Percentiles rank a stretch among this genome's conserved stretches.
Evolutionary conservation across 1,139 yeast genomes (phyloP).

Genomic region (Pichia sp.): DNA sequence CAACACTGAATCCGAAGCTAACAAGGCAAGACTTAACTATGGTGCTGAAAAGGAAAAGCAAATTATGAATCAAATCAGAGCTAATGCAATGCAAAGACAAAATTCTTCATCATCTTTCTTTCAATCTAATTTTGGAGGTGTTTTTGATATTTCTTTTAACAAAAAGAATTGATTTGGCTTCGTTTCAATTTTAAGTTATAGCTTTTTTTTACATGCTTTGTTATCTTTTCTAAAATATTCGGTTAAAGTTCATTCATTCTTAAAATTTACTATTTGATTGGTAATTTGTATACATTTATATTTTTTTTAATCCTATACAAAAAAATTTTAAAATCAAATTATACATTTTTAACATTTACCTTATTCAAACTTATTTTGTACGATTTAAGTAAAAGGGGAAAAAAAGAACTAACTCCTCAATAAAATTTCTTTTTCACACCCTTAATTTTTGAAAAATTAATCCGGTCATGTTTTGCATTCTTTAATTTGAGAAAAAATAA

Average conservation of each 20-base stretch:
- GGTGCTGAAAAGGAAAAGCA: constrained; percentile 35
- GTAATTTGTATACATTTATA: too few species aligned
- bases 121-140: constrained; percentile 27
- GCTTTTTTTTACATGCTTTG: neutral
- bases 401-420: too few species aligned
- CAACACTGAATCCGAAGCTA: constrained; percentile 27
- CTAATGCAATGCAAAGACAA: constrained; percentile 23
- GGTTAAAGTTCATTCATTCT: neutral
- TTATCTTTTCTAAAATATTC: neutral
- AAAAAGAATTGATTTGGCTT: constrained; percentile 18
- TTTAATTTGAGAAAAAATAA: too few species aligned
- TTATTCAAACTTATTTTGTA: too few species aligned
- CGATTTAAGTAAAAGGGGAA: too few species aligned
- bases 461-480: too few species aligned
- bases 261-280: neutral
- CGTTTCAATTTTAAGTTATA: too few species aligned
- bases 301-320: too few species aligned
- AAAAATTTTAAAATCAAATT: too few species aligned
- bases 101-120: constrained; percentile 23
- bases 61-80: constrained; percentile 32
- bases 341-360: too few species aligned
- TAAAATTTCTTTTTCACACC: too few species aligned
- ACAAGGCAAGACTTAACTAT: constrained; percentile 28
- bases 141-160: constrained; percentile 28
- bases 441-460: too few species aligned